Evolutionary conservation across 352 stramenopile genomes (phyloP).

Genomic region (Blastocystis sp.): DNA sequence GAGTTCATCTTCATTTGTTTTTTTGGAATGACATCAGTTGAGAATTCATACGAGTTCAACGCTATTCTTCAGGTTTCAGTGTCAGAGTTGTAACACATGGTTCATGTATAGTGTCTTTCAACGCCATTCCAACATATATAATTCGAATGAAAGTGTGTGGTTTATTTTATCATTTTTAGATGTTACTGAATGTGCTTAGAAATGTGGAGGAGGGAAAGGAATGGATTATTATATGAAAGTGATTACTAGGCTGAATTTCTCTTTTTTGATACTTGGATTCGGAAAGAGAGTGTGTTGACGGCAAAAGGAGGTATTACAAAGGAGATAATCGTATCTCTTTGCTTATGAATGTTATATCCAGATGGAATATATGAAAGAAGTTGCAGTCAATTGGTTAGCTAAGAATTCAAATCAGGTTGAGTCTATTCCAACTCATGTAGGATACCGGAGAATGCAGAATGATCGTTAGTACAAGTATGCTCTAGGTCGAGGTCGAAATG

Average conservation of each 20-base stretch:
- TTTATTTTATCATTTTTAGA: neutral
- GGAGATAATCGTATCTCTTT: neutral
- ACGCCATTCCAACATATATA: constrained; percentile 18
- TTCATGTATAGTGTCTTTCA: constrained; percentile 12
- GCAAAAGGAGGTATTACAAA: neutral
- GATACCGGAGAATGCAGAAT: neutral
- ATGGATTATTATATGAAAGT: neutral
- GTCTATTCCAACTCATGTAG: constrained; percentile 1
- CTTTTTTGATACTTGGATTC: neutral
- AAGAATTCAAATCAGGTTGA: neutral
- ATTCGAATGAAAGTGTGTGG: neutral
- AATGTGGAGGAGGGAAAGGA: constrained; percentile 13
- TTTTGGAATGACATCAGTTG: neutral
- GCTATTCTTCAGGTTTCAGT: constrained; percentile 27
- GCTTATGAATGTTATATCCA: neutral
- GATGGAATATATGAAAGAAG: constrained; percentile 22
- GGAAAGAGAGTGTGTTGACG: neutral
- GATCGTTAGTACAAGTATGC: constrained; percentile 19
- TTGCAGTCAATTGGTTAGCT: neutral
- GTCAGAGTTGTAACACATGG: neutral
- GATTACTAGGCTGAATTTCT: neutral
- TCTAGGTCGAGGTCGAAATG: neutral
- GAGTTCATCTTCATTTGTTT: neutral
- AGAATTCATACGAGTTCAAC: constrained; percentile 23
- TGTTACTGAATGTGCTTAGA: neutral